A percentile compares a stretch with the other conserved stretches of the same genome.
Evolutionary conservation across 768 basidiomycete genomes (phyloP).

Genomic region (Termitomyces eurrhizus): DNA sequence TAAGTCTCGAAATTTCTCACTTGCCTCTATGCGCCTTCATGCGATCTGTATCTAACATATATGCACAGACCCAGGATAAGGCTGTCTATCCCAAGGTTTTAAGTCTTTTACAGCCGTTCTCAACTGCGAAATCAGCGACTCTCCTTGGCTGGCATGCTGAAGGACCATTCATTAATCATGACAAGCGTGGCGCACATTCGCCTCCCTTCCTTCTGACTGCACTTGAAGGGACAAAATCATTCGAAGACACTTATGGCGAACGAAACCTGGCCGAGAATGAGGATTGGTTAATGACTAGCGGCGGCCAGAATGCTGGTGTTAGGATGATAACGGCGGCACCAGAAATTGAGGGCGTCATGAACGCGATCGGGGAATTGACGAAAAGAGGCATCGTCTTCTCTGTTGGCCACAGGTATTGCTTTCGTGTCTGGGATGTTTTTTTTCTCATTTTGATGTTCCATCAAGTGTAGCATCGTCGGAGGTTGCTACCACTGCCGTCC

Average conservation of each 20-base stretch:
- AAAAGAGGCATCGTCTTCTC: conserved; percentile 72
- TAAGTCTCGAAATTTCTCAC: conserved; percentile 28
- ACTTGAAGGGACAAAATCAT: conserved; percentile 56
- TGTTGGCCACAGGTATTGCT: conserved; percentile 80
- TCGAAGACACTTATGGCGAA: conserved; percentile 72
- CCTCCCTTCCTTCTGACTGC: conserved; percentile 62
- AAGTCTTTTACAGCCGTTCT: conserved; percentile 62
- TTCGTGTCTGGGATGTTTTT: neutral
- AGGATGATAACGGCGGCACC: conserved; percentile 86
- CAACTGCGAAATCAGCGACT: conserved; percentile 60
- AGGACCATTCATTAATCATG: conserved; percentile 80
- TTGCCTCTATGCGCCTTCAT: neutral
- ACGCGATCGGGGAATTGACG: conserved; percentile 54
- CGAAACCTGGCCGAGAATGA: conserved; percentile 59
- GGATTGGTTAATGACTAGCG: conserved; percentile 60
- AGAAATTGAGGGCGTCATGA: conserved; percentile 80
- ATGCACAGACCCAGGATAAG: conserved; percentile 69
- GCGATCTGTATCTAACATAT: neutral
- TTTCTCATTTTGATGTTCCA: conserved; percentile 6
- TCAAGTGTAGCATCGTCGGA: conserved; percentile 70
- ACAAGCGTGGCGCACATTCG: conserved; percentile 84
- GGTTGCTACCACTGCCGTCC: conserved; percentile 66
- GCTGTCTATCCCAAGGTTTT: conserved; percentile 70
- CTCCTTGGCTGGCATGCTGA: conserved; percentile 90
- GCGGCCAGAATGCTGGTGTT: conserved; percentile 51